Evolutionary conservation across 2,329 filamentous ascomycete genomes (phyloP).

Genomic region (Catunica adiposa): DNA sequence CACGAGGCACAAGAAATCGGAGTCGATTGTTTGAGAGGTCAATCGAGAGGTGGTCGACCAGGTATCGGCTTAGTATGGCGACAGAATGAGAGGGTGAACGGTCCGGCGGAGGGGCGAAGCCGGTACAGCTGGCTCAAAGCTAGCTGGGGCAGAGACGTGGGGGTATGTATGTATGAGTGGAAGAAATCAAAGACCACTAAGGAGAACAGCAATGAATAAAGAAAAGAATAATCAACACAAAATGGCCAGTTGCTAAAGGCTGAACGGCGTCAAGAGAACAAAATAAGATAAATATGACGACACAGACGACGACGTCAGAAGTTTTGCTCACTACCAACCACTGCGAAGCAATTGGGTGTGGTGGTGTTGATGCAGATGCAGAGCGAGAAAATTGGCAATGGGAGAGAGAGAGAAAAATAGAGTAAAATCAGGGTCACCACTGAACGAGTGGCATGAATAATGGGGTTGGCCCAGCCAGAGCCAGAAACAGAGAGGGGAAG

Average conservation of each 20-base stretch:
- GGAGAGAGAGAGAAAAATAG: constrained; percentile 7
- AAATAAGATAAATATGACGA: constrained; percentile 4
- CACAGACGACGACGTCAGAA: background rate
- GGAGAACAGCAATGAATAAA: background rate
- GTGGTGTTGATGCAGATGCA: background rate
- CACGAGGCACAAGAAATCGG: background rate
- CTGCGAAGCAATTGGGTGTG: constrained; percentile 6
- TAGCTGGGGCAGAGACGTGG: background rate
- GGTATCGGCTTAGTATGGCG: background rate
- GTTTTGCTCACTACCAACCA: constrained; percentile 2
- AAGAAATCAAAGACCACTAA: background rate
- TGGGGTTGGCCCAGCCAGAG: background rate
- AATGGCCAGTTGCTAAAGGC: background rate
- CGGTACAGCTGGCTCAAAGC: background rate
- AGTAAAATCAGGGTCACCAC: constrained; percentile 1
- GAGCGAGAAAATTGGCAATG: background rate
- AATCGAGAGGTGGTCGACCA: background rate
- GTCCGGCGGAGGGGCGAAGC: background rate
- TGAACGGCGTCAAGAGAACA: background rate
- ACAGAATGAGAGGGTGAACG: background rate
- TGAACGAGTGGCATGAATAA: background rate
- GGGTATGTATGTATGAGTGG: background rate
- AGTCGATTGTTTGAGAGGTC: background rate
- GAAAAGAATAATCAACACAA: background rate
- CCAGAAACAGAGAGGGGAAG: background rate